phyloP scores from a whole-genome alignment of 805 yeast species.

The Kodamaea kakaduensis region DNA sequence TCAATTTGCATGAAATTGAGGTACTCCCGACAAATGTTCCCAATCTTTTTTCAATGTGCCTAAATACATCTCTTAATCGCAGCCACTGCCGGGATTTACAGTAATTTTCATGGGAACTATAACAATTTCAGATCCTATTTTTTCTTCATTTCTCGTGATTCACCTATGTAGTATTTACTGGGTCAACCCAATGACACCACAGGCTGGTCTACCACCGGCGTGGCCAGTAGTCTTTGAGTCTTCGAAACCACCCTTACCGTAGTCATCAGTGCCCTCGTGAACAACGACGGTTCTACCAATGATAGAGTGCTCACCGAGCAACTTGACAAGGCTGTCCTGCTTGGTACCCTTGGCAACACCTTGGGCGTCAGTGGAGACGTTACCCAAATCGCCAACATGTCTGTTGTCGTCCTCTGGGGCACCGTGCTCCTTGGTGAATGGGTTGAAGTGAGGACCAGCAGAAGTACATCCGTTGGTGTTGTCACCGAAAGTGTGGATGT shows the following conservation, averaged over 20 bases:
- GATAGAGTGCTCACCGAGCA: conserved; percentile 83
- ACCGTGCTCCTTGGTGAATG: conserved; percentile 85
- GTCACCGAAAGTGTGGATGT: conserved; percentile 97
- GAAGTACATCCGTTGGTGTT: conserved; percentile 99
- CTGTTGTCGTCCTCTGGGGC: conserved; percentile 77
- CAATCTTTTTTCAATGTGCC: too few species aligned
- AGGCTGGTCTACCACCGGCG: conserved; percentile 97
- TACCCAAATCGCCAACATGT: conserved; percentile 97
- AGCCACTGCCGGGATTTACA: too few species aligned
- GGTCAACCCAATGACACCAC: conserved; percentile 92
- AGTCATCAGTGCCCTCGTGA: conserved; percentile 89
- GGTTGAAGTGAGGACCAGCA: conserved; percentile 97
- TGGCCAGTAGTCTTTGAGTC: conserved; percentile 94
- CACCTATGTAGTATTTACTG: conserved; percentile 18
- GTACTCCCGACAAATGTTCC: too few species aligned
- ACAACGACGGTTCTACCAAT: conserved; percentile 94
- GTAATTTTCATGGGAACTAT: too few species aligned
- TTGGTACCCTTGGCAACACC: conserved; percentile 92
- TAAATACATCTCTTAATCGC: too few species aligned
- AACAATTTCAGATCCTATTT: too few species aligned
- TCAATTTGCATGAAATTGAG: too few species aligned
- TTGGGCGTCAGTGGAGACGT: conserved; percentile 76
- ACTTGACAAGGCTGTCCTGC: conserved; percentile 71
- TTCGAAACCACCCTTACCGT: conserved; percentile 89
- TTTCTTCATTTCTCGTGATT: too few species aligned